Evolutionary conservation across 2,329 filamentous ascomycete species (phyloP).

Genomic region (Aspergillus tanneri): DNA sequence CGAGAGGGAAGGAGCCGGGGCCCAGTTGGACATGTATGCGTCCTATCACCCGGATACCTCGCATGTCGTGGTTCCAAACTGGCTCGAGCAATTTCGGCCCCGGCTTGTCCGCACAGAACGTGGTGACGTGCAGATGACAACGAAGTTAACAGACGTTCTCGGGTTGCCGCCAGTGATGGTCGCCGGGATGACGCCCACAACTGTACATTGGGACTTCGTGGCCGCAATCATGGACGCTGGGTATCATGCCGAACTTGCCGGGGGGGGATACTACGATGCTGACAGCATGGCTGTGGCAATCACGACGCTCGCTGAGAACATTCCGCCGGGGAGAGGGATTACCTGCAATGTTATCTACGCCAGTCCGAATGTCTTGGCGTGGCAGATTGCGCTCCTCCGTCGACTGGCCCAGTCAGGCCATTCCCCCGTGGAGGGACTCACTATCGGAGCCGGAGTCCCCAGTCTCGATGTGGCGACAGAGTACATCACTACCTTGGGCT

Average conservation of each 20-base stretch:
- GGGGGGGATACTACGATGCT: constrained; percentile 52
- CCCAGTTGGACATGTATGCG: too few species aligned
- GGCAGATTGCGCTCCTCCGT: constrained; percentile 55
- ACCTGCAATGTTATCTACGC: constrained; percentile 56
- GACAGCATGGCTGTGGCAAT: constrained; percentile 48
- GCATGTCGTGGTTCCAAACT: constrained; percentile 65
- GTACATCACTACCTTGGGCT: constrained; percentile 86
- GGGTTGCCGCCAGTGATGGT: constrained; percentile 86
- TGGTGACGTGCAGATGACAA: too few species aligned
- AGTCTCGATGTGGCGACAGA: constrained; percentile 91
- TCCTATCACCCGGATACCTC: constrained; percentile 18
- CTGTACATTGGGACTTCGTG: constrained; percentile 71
- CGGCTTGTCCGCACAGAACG: too few species aligned
- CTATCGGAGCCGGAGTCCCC: constrained; percentile 89
- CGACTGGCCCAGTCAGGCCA: constrained; percentile 68
- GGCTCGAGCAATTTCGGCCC: constrained; percentile 93
- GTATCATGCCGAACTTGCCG: constrained; percentile 49
- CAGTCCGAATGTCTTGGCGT: constrained; percentile 52
- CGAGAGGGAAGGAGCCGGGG: too few species aligned
- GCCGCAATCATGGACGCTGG: constrained; percentile 53
- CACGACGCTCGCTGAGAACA: constrained; percentile 52
- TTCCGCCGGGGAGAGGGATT: constrained; percentile 64
- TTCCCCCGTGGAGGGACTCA: constrained; percentile 83
- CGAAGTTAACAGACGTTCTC: constrained; percentile 79
- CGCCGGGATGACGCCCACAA: constrained; percentile 89